Base-by-base conservation (phyloP, 2,329 filamentous ascomycete genomes). In the Atkinsonella hypoxylon region DNA sequence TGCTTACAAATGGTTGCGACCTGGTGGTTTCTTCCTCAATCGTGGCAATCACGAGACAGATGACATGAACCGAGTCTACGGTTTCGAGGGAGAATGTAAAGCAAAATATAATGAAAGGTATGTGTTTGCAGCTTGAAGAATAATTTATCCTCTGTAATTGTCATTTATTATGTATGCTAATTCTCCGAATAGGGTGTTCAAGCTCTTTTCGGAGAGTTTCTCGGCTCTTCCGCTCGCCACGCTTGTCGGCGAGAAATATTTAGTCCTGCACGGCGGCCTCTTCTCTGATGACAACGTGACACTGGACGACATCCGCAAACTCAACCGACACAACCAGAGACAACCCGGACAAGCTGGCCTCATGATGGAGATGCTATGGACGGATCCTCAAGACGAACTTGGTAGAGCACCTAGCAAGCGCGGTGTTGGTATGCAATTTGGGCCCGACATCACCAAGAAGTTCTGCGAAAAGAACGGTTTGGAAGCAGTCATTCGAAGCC, bases 341-440 rank as follows among this genome's bases (percentile, higher is more conserved):
- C 91, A 97, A 62, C 91, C 93, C 2, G 93, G 93, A 32, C 93
- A 98, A 67, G 73, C 86, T 46, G 93, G 93, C 13, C 72, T 98
- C 60, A 98, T 98, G 93, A 98, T 98, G 93, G 93, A 98, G 70
- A 98, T 98, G 93, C 79, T 98, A 45, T 98, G 93, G 93, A 97
- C 93, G 1, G 93, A 98, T 64, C 93, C 93, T 2, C 93, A 98
- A 67, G 78, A 86, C 0, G 77, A 82, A 59, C 83, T 86, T 30
- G 93, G 93, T 48, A 83, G 93, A 58, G 89, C 90, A 9, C 93
- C 93, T 43, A 95, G 89, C 74, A 98, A 98, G 76, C 82, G 93
- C 64, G 93, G 93, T 58, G 91, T 98, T 18, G 93, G 93, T 48
- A 79, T 97, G 70, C 90, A 97, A 65, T 98, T 98, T 61, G 93